Percentiles rank a stretch among this genome's conserved stretches.
Evolutionary conservation across 345 rosid genomes (phyloP).

Genomic region (Isatis tinctoria): DNA sequence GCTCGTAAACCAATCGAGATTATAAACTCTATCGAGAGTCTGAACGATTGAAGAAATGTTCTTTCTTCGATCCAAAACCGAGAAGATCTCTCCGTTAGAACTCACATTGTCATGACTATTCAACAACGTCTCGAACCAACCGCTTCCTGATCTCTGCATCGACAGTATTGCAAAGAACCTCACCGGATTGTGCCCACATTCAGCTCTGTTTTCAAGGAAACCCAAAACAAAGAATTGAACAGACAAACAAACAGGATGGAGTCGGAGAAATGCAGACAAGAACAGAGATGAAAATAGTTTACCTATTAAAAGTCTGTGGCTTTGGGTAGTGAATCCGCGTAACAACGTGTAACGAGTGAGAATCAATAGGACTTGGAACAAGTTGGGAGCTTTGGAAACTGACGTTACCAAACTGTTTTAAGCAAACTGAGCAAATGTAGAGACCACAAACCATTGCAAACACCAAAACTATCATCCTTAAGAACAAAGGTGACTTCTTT

Average conservation of each 20-base stretch:
- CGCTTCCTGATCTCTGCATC: slow-evolving; percentile 98
- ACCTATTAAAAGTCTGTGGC: slow-evolving; percentile 86
- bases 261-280: not conserved
- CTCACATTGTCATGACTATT: slow-evolving; percentile 89
- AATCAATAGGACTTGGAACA: slow-evolving; percentile 33
- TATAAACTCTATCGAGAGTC: slow-evolving; percentile 78
- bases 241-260: not conserved
- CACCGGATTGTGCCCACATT: slow-evolving; percentile 75
- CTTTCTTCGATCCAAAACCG: slow-evolving; percentile 52
- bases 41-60: slow-evolving; percentile 57
- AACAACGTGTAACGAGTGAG: slow-evolving; percentile 19
- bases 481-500: slow-evolving; percentile 70
- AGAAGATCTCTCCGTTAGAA: slow-evolving; percentile 95
- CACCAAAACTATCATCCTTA: slow-evolving; percentile 63
- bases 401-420: slow-evolving; percentile 54
- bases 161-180: slow-evolving; percentile 80
- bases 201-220: slow-evolving; percentile 46
- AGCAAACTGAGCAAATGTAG: slow-evolving; percentile 55
- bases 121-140: slow-evolving; percentile 96
- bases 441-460: slow-evolving; percentile 73
- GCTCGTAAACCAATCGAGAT: slow-evolving; percentile 82
- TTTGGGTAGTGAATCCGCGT: slow-evolving; percentile 66
- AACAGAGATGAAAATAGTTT: slow-evolving; percentile 3
- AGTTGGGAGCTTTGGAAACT: slow-evolving; percentile 43
- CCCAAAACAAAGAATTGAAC: not conserved